Conservation (phyloP, 2,329 filamentous ascomycete genomes). For the Fusarium dimerum region DNA sequence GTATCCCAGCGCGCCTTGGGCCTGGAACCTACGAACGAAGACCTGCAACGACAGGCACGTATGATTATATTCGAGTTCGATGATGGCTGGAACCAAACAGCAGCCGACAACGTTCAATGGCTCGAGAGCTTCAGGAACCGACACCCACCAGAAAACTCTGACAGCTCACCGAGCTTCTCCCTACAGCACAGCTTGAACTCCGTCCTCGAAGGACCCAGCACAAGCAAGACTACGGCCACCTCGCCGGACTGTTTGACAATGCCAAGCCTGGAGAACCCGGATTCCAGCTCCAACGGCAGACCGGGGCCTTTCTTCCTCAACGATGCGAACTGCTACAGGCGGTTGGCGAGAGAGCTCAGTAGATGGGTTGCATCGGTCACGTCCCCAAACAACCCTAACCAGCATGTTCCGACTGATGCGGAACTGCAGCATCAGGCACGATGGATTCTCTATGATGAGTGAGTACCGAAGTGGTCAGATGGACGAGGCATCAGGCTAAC, state of each 20-base stretch:
- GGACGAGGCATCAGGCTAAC: constrained; percentile 17
- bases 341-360: constrained; percentile 54
- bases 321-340: constrained; percentile 61
- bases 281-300: constrained; percentile 7
- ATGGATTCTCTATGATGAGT: constrained; percentile 65
- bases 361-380: constrained; percentile 55
- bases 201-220: constrained; percentile 8
- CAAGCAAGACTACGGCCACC: constrained; percentile 17
- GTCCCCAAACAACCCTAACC: constrained; percentile 61
- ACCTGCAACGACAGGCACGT: constrained; percentile 58
- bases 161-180: constrained; percentile 28
- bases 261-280: constrained; percentile 5
- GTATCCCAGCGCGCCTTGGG: constrained; percentile 46
- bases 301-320: constrained; percentile 51
- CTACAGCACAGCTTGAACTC: constrained; percentile 21
- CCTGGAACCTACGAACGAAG: constrained; percentile 51
- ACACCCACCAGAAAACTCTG: constrained; percentile 32
- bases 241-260: constrained; percentile 13
- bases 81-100: constrained; percentile 65
- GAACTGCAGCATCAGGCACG: constrained; percentile 65
- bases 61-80: constrained; percentile 64
- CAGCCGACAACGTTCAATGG: constrained; percentile 57
- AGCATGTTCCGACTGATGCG: constrained; percentile 59
- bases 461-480: constrained; percentile 29
- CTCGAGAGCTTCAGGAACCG: constrained; percentile 53